These are phyloP conservation scores for Spirogloea muscicola DNA, from an alignment of 139 green algal species.

Conservation along the genomic window DNA sequence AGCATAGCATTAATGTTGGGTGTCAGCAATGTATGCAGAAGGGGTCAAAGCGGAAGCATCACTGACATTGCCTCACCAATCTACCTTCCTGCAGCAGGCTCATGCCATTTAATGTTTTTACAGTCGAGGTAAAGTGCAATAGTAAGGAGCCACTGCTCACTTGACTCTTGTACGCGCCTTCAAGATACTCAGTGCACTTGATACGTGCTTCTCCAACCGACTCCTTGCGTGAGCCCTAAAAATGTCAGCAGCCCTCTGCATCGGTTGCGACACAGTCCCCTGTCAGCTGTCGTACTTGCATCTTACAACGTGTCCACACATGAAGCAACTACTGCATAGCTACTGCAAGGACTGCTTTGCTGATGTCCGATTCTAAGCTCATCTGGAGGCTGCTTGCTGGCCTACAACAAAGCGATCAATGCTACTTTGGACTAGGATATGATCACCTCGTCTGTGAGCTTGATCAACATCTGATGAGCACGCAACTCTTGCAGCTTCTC, in stretches of 20 bases:
- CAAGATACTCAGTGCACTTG: conserved; percentile 62
- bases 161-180: conserved; percentile 57
- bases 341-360: no score
- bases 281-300: no score
- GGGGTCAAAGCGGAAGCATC: no score
- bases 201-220: conserved; percentile 64
- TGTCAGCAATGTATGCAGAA: not conserved
- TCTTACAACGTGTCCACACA: no score
- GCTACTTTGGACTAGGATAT: not conserved
- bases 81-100: no score
- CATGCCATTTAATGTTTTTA: not conserved
- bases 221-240: conserved; percentile 58
- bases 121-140: no score
- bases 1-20: not conserved
- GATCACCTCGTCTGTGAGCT: conserved; percentile 74
- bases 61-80: no score
- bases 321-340: no score
- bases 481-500: conserved; percentile 54
- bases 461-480: conserved; percentile 63
- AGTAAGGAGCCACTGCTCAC: conserved; percentile 17
- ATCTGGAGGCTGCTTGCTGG: no score
- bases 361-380: no score
- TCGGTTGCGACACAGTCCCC: no score
- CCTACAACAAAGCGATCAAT: no score
- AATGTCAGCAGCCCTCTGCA: conserved; percentile 59